Evolutionary conservation across 2,329 filamentous ascomycete species (phyloP).

Genomic region (Beauveria sp.): DNA sequence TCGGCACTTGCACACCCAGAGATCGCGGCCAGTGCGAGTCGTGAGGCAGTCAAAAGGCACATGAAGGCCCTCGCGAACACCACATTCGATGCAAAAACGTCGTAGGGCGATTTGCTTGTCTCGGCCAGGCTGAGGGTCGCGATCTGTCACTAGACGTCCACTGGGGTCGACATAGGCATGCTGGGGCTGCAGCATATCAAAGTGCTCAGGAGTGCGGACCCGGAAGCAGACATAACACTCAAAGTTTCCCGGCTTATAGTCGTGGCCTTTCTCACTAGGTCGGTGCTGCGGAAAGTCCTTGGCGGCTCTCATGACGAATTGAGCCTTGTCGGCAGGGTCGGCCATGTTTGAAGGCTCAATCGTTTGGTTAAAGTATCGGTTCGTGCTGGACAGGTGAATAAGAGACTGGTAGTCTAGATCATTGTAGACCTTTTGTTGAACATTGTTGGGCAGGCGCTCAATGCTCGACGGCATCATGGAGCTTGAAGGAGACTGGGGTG

Average conservation of each 20-base stretch:
- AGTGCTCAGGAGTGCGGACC: constrained; percentile 31
- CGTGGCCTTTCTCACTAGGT: constrained; percentile 28
- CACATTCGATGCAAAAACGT: constrained; percentile 35
- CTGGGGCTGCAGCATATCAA: constrained; percentile 29
- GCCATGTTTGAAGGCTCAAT: constrained; percentile 29
- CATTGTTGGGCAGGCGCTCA: constrained; percentile 27
- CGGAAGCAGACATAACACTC: constrained; percentile 36
- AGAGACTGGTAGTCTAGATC: constrained; percentile 34
- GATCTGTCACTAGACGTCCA: constrained; percentile 23
- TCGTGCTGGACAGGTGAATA: constrained; percentile 31
- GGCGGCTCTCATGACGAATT: constrained; percentile 34
- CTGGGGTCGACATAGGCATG: constrained; percentile 25
- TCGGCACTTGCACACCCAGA: constrained; percentile 34
- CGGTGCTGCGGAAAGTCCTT: constrained; percentile 34
- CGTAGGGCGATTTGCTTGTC: constrained; percentile 27
- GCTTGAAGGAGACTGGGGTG: constrained; percentile 1
- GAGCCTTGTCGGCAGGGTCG: constrained; percentile 27
- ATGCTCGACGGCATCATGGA: constrained; percentile 20
- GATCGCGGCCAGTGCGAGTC: constrained; percentile 29
- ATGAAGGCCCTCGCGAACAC: constrained; percentile 30
- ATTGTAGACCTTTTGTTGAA: constrained; percentile 27
- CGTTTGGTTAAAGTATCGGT: constrained; percentile 25
- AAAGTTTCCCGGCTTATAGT: constrained; percentile 33
- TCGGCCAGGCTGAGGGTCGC: constrained; percentile 19
- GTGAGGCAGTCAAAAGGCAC: constrained; percentile 29